Conservation (phyloP, 2,329 filamentous ascomycete genomes). For the Thelonectria rubi region DNA sequence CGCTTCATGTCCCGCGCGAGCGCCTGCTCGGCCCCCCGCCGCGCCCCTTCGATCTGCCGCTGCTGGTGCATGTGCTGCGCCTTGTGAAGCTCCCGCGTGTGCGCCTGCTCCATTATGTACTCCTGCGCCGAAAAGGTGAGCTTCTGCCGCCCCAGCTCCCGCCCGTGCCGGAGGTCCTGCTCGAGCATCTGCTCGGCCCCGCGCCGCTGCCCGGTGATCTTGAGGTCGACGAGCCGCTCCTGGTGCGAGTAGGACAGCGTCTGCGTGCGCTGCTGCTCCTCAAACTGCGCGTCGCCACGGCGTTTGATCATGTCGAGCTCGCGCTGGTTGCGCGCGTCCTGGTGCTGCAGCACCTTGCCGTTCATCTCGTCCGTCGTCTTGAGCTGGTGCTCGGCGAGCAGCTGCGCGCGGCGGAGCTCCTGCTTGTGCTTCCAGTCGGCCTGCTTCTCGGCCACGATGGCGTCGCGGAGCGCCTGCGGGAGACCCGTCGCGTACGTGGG, state of each 20-base stretch:
- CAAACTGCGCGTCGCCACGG: background rate
- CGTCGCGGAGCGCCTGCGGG: background rate
- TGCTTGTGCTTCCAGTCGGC: constrained; percentile 1
- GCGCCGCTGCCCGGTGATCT: background rate
- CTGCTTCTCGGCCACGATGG: constrained; percentile 1
- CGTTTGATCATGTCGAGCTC: background rate
- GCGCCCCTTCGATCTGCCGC: background rate
- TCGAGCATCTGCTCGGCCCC: background rate
- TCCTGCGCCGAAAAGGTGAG: background rate
- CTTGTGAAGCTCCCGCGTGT: background rate
- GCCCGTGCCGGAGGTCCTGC: background rate
- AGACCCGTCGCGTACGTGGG: background rate
- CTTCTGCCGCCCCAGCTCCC: background rate
- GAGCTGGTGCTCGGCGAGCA: background rate
- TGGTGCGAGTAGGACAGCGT: background rate
- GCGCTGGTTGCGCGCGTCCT: constrained; percentile 1
- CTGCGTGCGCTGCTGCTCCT: background rate
- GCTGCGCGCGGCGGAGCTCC: background rate
- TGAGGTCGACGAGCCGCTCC: background rate
- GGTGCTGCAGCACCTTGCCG: background rate
- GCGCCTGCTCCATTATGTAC: background rate
- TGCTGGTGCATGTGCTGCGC: background rate
- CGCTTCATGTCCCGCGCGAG: background rate
- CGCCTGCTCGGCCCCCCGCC: background rate
- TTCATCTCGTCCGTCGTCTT: background rate